Evolutionary conservation across 208 protist species (phyloP), one percentile per base, ranked within the genome.

Genomic region (Crithidia brevicula): DNA sequence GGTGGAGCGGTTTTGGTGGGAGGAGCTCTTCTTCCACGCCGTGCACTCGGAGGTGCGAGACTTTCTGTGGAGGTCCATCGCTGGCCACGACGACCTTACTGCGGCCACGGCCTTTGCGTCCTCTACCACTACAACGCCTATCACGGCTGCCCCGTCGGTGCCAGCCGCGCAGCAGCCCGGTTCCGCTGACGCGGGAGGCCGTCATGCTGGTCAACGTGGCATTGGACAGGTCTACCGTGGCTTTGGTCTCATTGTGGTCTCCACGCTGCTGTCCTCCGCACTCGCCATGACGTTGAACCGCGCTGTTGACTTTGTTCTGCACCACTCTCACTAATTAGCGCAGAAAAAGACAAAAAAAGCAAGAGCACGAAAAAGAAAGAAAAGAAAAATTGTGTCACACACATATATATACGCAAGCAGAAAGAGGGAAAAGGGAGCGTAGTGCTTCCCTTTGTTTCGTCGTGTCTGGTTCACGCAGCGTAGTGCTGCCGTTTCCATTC

Each of bases 161-260:
- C n/a, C 50, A 15, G 27, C 42, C 20, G 34, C 36, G 28, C 13
- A 3, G 28, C 33, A 36, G 22, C 25, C 46, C 0, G 38, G 42
- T 31, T 33, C 49, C 1, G 36, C 34, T 9, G 61, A 36, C 0
- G 61, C 49, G 0, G 61, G 61, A 11, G 61, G 61, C 5, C 49
- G 36, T 15, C 31, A 36, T 36, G 33, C 43, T 49, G 31, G 13
- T 15, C 50, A 52, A 43, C 51, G 62, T 13, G 62, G 62, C 2
- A 46, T 76, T 18, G 15, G 43, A 3, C 28, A 59, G 45, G 38
- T 80, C 20, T 80, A 80, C 62, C 64, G 61, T 33, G 75, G 75
- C 46, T 76, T 63, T 46, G 46, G 61, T 15, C 36, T 74, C 23
- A 30, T 71, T 16, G 56, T 76, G 7, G 50, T 66, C 7, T 71